These are phyloP conservation scores for Pichia pseudocactophila DNA, from an alignment of 805 yeast genomes.

Conservation along the genomic window DNA sequence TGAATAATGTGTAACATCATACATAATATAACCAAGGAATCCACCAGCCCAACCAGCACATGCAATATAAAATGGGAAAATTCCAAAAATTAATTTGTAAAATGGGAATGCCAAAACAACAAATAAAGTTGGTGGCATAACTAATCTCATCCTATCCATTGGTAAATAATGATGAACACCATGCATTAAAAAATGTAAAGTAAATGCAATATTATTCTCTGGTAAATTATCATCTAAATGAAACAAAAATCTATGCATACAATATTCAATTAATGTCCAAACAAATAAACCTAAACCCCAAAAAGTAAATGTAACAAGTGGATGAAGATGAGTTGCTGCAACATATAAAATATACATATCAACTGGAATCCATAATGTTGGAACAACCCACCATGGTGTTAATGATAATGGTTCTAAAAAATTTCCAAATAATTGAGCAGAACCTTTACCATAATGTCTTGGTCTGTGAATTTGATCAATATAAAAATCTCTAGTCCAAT, in stretches of 20 bases:
- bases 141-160: constrained; percentile 89
- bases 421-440: constrained; percentile 93
- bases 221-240: constrained; percentile 88
- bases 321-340: constrained; percentile 45
- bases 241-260: constrained; percentile 83
- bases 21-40: constrained; percentile 82
- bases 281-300: constrained; percentile 78
- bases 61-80: constrained; percentile 77
- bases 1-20: constrained; percentile 91
- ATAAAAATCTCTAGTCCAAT: constrained; percentile 81
- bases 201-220: constrained; percentile 60
- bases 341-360: constrained; percentile 53
- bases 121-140: constrained; percentile 92
- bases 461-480: constrained; percentile 96
- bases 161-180: constrained; percentile 97
- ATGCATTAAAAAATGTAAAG: constrained; percentile 83
- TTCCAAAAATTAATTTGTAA: constrained; percentile 62
- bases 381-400: constrained; percentile 94
- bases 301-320: constrained; percentile 40
- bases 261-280: constrained; percentile 90
- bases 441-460: constrained; percentile 94
- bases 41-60: constrained; percentile 96
- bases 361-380: constrained; percentile 78
- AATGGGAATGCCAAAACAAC: constrained; percentile 67
- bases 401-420: constrained; percentile 84